Percentiles rank a stretch among this genome's conserved stretches.
Evolutionary conservation across 1,139 yeast species (phyloP).

Genomic region (Pichiaceae sp.): DNA sequence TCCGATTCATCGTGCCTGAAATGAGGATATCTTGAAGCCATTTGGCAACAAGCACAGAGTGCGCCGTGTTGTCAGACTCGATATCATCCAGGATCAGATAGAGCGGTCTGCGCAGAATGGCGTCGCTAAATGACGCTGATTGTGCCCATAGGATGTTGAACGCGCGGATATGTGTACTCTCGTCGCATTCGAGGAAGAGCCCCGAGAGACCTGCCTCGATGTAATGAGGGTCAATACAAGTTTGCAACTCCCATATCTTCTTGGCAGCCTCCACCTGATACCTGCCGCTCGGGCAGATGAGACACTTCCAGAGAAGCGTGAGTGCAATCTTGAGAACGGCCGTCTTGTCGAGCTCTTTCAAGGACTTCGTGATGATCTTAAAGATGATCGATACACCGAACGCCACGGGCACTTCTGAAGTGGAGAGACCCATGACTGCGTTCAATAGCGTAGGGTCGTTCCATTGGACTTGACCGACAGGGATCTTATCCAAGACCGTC

Average conservation of each 20-base stretch:
- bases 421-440: slow-evolving; percentile 24
- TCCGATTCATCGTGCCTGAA: slow-evolving; percentile 49
- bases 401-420: slow-evolving; percentile 24
- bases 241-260: slow-evolving; percentile 36
- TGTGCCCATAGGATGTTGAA: slow-evolving; percentile 57
- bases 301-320: slow-evolving; percentile 38
- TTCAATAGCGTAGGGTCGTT: slow-evolving; percentile 25
- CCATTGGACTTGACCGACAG: slow-evolving; percentile 29
- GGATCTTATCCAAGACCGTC: slow-evolving; percentile 37
- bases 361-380: slow-evolving; percentile 27
- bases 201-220: slow-evolving; percentile 55
- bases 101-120: slow-evolving; percentile 56
- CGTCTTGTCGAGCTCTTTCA: slow-evolving; percentile 23
- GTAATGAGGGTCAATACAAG: slow-evolving; percentile 30
- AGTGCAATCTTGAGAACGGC: slow-evolving; percentile 30
- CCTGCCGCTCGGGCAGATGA: slow-evolving; percentile 37
- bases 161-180: slow-evolving; percentile 33
- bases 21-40: slow-evolving; percentile 49
- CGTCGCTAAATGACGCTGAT: slow-evolving; percentile 34
- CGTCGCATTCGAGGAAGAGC: slow-evolving; percentile 33
- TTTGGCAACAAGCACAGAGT: slow-evolving; percentile 38
- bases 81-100: slow-evolving; percentile 62
- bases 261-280: slow-evolving; percentile 59
- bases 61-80: slow-evolving; percentile 31
- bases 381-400: slow-evolving; percentile 43